A percentile compares a stretch with the other conserved stretches of the same genome.
Evolutionary conservation across 2,329 filamentous ascomycete genomes (phyloP).

Genomic region (Pseudomassariella vexata): DNA sequence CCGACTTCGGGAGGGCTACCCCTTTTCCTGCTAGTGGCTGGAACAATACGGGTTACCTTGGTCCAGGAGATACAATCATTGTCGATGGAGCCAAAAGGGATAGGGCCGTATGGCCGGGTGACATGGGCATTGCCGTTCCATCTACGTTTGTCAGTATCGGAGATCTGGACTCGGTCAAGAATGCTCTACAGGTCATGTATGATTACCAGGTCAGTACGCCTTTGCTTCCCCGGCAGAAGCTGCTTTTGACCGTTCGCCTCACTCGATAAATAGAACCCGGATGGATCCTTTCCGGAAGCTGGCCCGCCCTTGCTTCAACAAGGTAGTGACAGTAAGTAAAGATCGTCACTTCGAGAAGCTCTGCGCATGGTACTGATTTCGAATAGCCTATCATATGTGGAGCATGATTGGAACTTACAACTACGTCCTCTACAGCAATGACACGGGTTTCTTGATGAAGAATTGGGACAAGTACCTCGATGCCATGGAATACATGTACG

Average conservation of each 20-base stretch:
- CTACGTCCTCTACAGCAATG: conserved; percentile 50
- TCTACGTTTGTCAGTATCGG: conserved; percentile 45
- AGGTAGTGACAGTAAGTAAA: conserved; percentile 5
- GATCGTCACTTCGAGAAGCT: no score
- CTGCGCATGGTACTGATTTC: no score
- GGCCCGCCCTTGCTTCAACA: conserved; percentile 5
- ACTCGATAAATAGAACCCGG: no score
- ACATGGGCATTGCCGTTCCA: conserved; percentile 48
- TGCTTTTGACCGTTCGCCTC: no score
- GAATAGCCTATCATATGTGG: conserved; percentile 15
- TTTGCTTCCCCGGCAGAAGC: no score
- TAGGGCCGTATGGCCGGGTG: conserved; percentile 51
- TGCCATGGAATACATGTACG: conserved; percentile 32
- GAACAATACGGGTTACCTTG: conserved; percentile 20
- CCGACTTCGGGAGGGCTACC: conserved; percentile 20
- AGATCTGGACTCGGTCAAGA: conserved; percentile 30
- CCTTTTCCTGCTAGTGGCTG: conserved; percentile 24
- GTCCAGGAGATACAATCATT: conserved; percentile 23
- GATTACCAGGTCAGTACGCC: conserved; percentile 24
- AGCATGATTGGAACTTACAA: conserved; percentile 53
- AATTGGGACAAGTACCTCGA: conserved; percentile 43
- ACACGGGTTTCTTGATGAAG: conserved; percentile 37
- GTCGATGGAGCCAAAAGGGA: conserved; percentile 48
- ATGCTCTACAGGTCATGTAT: conserved; percentile 35
- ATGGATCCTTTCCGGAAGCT: conserved; percentile 6